Percentiles rank a stretch among this genome's conserved stretches.
phyloP scores from a whole-genome alignment of 371 early-diverging fungal genomes.

The Chytridium lagenaria region DNA sequence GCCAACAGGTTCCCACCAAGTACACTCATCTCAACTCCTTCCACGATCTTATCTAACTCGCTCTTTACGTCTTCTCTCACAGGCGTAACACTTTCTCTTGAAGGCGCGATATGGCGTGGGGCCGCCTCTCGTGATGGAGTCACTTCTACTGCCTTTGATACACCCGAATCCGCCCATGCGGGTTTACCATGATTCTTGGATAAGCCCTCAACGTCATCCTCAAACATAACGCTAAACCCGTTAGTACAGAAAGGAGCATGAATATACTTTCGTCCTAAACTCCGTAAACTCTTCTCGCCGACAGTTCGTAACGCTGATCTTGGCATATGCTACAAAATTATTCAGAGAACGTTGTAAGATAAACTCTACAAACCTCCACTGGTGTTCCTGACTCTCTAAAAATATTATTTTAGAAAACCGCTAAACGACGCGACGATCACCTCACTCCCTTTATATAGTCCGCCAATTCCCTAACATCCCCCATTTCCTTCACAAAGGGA shows the following conservation, averaged over 20 bases:
- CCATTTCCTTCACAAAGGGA: slow-evolving; percentile 25
- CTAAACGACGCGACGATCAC: background rate
- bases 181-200: background rate
- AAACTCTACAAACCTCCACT: background rate
- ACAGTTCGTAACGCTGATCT: background rate
- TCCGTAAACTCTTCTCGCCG: background rate
- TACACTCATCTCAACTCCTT: too few species aligned
- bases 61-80: background rate
- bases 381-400: background rate
- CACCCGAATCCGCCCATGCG: background rate
- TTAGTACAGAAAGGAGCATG: background rate
- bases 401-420: background rate
- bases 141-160: background rate
- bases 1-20: too few species aligned
- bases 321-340: background rate
- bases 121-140: background rate
- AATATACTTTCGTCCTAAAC: background rate
- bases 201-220: background rate
- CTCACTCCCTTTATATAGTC: background rate
- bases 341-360: background rate
- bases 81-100: background rate
- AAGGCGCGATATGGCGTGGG: background rate
- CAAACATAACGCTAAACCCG: background rate
- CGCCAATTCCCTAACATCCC: background rate
- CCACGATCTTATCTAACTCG: background rate